A percentile compares a stretch with the other conserved stretches of the same genome.
Evolutionary conservation across 2,329 filamentous ascomycete species (phyloP).

Genomic region (Apiospora arundinis): DNA sequence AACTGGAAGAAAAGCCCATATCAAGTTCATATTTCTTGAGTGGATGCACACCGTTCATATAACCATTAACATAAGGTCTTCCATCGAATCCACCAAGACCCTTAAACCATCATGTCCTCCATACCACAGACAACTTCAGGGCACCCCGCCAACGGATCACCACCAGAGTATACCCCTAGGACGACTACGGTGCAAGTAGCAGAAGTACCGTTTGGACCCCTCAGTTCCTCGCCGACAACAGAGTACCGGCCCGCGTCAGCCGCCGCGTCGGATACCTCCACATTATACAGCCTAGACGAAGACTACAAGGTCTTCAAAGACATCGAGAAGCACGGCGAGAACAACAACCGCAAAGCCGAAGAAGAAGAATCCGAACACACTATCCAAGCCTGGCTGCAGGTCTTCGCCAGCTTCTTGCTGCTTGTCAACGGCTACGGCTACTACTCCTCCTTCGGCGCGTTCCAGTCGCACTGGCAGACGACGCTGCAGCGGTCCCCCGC

Average conservation of each 20-base stretch:
- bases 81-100: background rate
- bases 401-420: conserved; percentile 33
- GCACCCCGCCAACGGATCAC: background rate
- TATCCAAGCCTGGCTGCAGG: background rate
- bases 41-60: background rate
- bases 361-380: background rate
- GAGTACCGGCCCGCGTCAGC: too few species aligned
- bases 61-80: too few species aligned
- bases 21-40: background rate
- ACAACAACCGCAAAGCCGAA: too few species aligned
- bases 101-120: background rate
- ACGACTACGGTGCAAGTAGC: background rate
- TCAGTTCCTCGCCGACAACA: background rate
- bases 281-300: background rate
- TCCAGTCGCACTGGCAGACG: conserved; percentile 59
- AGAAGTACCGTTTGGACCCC: background rate
- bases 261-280: too few species aligned
- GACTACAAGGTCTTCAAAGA: background rate
- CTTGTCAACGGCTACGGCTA: conserved; percentile 58
- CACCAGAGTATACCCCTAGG: background rate
- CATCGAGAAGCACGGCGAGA: background rate
- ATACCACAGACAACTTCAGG: background rate
- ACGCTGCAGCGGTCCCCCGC: conserved; percentile 41
- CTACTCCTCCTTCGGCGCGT: conserved; percentile 58
- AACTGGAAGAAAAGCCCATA: background rate